Percentiles rank a stretch among this genome's conserved stretches.
Evolutionary conservation across 139 green algal species (phyloP).

Genomic region (Chlorella sp.): DNA sequence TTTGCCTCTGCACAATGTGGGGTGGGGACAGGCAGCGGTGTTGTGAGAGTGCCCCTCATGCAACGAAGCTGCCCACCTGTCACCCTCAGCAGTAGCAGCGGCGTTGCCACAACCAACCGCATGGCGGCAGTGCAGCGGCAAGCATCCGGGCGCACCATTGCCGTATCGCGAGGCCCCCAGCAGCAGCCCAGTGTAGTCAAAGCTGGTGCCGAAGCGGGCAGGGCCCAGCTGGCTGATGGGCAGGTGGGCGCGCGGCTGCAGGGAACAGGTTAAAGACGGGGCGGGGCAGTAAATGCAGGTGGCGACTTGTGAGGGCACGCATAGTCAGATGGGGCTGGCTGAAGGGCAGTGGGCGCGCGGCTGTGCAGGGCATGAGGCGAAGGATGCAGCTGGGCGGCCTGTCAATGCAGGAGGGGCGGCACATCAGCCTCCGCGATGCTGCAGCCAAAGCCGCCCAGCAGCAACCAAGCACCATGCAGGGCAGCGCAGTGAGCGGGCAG

Average conservation of each 20-base stretch:
- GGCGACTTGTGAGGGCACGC: too few species aligned
- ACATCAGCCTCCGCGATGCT: too few species aligned
- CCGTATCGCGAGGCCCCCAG: background rate
- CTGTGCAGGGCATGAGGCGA: background rate
- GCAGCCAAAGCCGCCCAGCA: background rate
- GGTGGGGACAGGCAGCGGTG: background rate
- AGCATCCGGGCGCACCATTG: background rate
- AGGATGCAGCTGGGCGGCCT: background rate
- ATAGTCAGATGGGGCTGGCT: too few species aligned
- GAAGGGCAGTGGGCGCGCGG: background rate
- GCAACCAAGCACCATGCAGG: background rate
- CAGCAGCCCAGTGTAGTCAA: slow-evolving; percentile 28
- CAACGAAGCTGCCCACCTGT: background rate
- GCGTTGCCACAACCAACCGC: too few species aligned
- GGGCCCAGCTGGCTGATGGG: background rate
- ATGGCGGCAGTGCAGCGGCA: too few species aligned
- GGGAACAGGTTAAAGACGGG: background rate
- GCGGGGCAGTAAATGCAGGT: background rate
- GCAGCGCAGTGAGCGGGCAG: background rate
- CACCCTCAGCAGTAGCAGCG: background rate
- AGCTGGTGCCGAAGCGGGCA: background rate
- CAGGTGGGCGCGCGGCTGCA: slow-evolving; percentile 3
- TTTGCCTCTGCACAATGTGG: background rate
- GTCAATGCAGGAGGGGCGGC: too few species aligned
- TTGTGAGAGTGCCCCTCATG: background rate